Conservation (phyloP, 1,284 basidiomycete species). For the Marasmius fiardii region DNA sequence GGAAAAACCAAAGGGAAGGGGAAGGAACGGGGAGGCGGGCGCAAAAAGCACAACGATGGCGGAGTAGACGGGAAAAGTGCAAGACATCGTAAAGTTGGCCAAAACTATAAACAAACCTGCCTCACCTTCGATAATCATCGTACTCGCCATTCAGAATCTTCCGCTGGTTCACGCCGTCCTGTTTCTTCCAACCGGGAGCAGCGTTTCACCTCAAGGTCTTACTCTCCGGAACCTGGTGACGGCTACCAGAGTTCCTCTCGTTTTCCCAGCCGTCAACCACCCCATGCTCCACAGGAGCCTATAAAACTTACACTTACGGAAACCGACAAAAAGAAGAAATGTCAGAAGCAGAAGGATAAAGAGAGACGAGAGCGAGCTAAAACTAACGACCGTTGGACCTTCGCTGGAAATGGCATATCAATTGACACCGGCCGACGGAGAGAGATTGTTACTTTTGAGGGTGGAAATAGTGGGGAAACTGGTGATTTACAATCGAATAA, state of each 20-base stretch:
- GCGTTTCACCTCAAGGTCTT: background rate
- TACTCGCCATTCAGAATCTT: background rate
- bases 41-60: conserved; percentile 14
- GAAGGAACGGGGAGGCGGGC: conserved; percentile 8
- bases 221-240: background rate
- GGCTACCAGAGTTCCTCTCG: background rate
- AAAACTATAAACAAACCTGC: conserved; percentile 5
- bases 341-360: conserved; percentile 1
- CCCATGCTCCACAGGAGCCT: background rate
- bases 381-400: conserved; percentile 7
- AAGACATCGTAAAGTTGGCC: conserved; percentile 2
- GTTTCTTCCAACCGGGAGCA: background rate
- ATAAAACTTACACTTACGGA: conserved; percentile 1
- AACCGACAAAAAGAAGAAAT: conserved; percentile 4
- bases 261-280: background rate
- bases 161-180: background rate
- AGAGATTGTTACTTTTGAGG: background rate
- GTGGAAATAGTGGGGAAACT: background rate
- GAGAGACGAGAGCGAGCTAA: conserved; percentile 1
- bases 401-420: conserved; percentile 2
- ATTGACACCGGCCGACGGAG: background rate
- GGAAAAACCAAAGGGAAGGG: conserved; percentile 11
- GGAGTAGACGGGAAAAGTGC: conserved; percentile 7
- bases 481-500: background rate
- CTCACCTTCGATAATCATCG: background rate